phyloP scores from a whole-genome alignment of 2,329 filamentous ascomycete genomes.

The Xylariaceae sp. region DNA sequence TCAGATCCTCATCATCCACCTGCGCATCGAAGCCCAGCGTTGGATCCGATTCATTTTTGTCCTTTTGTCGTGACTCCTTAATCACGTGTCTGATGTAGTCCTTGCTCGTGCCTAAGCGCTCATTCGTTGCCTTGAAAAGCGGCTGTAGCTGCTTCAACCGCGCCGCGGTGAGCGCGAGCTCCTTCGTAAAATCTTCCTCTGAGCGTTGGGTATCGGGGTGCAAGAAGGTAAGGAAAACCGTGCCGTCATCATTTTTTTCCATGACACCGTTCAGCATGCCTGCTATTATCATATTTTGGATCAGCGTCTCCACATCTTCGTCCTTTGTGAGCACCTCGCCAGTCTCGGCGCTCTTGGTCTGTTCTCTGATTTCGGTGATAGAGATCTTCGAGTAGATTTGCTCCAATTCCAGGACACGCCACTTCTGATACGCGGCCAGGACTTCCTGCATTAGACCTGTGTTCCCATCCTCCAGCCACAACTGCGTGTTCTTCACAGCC shows the following conservation, averaged over 20 bases:
- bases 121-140: slow-evolving; percentile 55
- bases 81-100: slow-evolving; percentile 56
- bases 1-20: slow-evolving; percentile 64
- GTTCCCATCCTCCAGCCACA: slow-evolving; percentile 76
- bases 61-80: slow-evolving; percentile 49
- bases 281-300: slow-evolving; percentile 58
- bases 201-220: slow-evolving; percentile 46
- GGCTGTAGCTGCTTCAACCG: slow-evolving; percentile 50
- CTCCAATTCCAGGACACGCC: slow-evolving; percentile 73
- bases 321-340: slow-evolving; percentile 47
- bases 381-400: slow-evolving; percentile 68
- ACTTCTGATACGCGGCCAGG: slow-evolving; percentile 70
- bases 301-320: slow-evolving; percentile 48
- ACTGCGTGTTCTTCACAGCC: slow-evolving; percentile 55
- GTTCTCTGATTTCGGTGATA: slow-evolving; percentile 53
- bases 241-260: slow-evolving; percentile 47
- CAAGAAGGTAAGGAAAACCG: slow-evolving; percentile 56
- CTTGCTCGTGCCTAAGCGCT: slow-evolving; percentile 56
- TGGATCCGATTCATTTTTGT: slow-evolving; percentile 46
- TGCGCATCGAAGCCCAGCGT: slow-evolving; percentile 48
- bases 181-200: slow-evolving; percentile 53
- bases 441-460: slow-evolving; percentile 70
- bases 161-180: slow-evolving; percentile 46
- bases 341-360: slow-evolving; percentile 59
- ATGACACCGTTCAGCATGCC: slow-evolving; percentile 57